These are phyloP conservation scores for Aurifilum marmelostoma DNA, from an alignment of 2,329 filamentous ascomycete genomes.

Conservation along the genomic window DNA sequence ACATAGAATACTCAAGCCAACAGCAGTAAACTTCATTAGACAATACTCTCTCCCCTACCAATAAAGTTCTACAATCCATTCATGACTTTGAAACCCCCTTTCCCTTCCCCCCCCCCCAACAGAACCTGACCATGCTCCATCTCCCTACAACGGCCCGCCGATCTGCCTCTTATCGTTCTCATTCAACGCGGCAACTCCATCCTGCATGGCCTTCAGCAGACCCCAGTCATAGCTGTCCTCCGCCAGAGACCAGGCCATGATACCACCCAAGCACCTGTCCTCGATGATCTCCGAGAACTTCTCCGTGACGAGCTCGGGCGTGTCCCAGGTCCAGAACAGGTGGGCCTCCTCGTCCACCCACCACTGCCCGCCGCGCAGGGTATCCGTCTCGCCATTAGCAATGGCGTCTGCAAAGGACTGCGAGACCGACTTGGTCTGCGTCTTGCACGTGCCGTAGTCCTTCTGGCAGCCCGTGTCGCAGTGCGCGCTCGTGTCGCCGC, in stretches of 20 bases:
- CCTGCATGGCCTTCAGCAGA: constrained; percentile 48
- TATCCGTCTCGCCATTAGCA: constrained; percentile 46
- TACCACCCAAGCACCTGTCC: constrained; percentile 49
- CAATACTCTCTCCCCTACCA: no score
- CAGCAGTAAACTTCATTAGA: no score
- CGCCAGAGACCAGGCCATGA: constrained; percentile 58
- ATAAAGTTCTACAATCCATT: no score
- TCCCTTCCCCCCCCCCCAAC: no score
- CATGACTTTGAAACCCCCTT: no score
- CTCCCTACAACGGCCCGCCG: no score
- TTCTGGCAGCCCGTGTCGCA: constrained; percentile 34
- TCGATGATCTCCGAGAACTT: constrained; percentile 53
- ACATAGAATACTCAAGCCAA: no score
- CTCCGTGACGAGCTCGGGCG: constrained; percentile 47
- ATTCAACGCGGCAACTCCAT: constrained; percentile 31
- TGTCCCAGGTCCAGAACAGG: constrained; percentile 62
- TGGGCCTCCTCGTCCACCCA: constrained; percentile 51
- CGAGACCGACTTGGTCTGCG: constrained; percentile 22
- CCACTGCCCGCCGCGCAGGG: constrained; percentile 56
- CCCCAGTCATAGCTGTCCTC: constrained; percentile 50
- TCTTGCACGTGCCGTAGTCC: constrained; percentile 31
- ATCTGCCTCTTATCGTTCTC: constrained; percentile 4
- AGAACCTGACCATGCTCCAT: neutral
- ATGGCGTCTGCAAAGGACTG: constrained; percentile 48
- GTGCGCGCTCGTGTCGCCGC: constrained; percentile 26